phyloP scores from a whole-genome alignment of 345 rosid genomes.

The Brassica incana region DNA sequence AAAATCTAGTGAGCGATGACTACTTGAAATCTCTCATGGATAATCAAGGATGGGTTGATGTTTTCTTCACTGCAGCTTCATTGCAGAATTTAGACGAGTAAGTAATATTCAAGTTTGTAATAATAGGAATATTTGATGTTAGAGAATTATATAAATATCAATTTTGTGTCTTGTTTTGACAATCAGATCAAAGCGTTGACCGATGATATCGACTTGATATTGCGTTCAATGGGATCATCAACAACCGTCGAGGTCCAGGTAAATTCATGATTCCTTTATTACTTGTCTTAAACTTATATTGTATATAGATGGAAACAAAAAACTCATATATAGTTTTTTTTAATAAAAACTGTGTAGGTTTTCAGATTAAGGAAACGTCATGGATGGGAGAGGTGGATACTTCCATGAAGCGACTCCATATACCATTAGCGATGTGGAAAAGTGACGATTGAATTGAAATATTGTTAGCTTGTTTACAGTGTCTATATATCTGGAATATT shows the following conservation, averaged over 20 bases:
- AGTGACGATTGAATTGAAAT: neutral
- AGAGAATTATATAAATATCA: neutral
- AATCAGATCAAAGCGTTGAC: slow-evolving; percentile 15
- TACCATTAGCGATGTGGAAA: neutral
- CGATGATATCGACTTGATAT: slow-evolving; percentile 7
- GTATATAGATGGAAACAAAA: neutral
- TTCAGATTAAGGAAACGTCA: neutral
- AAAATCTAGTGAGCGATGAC: slow-evolving; percentile 6
- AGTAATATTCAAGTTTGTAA: neutral
- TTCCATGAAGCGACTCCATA: neutral
- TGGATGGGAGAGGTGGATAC: slow-evolving; percentile 18
- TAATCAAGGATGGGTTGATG: slow-evolving; percentile 23
- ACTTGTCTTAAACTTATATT: neutral
- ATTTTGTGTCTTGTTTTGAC: neutral
- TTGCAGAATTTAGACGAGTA: slow-evolving; percentile 16
- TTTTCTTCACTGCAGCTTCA: neutral
- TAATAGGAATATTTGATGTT: neutral
- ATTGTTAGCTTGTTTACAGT: neutral
- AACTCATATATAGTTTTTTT: neutral
- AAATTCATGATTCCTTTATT: neutral
- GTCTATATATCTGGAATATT: neutral
- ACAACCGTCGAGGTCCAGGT: slow-evolving; percentile 13
- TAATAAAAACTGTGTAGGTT: neutral
- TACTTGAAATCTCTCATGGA: slow-evolving; percentile 9
- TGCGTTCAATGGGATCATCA: slow-evolving; percentile 1